Evolutionary conservation across 768 basidiomycete species (phyloP).

Genomic region (Termitomyces heimii): DNA sequence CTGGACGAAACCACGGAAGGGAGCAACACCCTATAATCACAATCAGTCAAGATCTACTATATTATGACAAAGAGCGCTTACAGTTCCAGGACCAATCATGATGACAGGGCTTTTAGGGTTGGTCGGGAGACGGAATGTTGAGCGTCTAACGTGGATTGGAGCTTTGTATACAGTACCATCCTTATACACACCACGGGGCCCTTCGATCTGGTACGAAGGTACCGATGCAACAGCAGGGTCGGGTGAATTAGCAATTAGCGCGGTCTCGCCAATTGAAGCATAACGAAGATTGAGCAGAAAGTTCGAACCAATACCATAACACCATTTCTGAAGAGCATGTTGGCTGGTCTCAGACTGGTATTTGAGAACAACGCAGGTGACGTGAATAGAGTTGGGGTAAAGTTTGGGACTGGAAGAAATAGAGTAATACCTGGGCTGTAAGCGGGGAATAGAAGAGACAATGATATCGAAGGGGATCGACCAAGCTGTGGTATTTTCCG

Average conservation of each 20-base stretch:
- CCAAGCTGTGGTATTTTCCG: constrained; percentile 82
- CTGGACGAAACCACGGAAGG: constrained; percentile 98
- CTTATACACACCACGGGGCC: constrained; percentile 84
- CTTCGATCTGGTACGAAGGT: constrained; percentile 82
- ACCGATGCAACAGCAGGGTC: constrained; percentile 34
- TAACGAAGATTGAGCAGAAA: constrained; percentile 91
- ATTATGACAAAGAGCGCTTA: constrained; percentile 35
- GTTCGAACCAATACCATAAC: constrained; percentile 91
- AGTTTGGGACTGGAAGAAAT: constrained; percentile 97
- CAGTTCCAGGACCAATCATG: constrained; percentile 98
- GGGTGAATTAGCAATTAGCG: constrained; percentile 30
- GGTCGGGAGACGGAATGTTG: constrained; percentile 95
- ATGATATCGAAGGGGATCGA: constrained; percentile 95
- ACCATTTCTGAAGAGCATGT: constrained; percentile 53
- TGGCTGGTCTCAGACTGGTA: constrained; percentile 65
- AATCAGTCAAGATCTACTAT: constrained; percentile 5
- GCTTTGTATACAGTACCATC: constrained; percentile 69
- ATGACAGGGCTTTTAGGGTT: constrained; percentile 98
- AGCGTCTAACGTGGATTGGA: constrained; percentile 91
- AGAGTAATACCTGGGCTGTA: constrained; percentile 97
- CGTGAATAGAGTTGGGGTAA: constrained; percentile 83
- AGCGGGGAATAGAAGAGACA: constrained; percentile 86
- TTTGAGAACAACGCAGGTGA: constrained; percentile 93
- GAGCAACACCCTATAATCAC: constrained; percentile 81
- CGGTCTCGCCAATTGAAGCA: constrained; percentile 54